Percentiles rank a stretch among this genome's conserved stretches.
phyloP scores from a whole-genome alignment of 306 rosid species.

The Vigna unguiculata region DNA sequence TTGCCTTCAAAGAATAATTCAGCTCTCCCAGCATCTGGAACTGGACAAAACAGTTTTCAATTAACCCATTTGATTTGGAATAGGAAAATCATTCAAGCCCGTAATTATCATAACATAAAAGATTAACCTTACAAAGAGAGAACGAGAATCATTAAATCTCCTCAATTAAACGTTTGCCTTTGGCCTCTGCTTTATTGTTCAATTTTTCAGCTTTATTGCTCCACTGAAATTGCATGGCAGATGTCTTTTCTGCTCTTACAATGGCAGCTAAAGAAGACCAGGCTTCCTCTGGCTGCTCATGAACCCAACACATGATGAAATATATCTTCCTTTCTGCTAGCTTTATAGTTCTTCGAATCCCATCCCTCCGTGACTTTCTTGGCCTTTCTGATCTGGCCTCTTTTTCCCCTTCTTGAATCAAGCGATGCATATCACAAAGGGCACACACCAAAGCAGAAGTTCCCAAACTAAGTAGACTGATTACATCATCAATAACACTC shows the following conservation, averaged over 20 bases:
- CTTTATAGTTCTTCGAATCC: conserved; percentile 65
- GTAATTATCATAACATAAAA: no score
- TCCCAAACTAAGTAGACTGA: conserved; percentile 60
- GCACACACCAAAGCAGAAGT: conserved; percentile 67
- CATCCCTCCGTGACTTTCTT: conserved; percentile 52
- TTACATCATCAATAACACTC: conserved; percentile 67
- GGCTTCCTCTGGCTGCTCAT: conserved; percentile 78
- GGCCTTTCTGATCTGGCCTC: conserved; percentile 67
- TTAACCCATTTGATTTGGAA: no score
- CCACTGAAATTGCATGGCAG: conserved; percentile 56
- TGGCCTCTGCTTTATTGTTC: conserved; percentile 49
- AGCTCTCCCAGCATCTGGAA: no score
- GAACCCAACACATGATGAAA: conserved; percentile 92
- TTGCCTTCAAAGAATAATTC: no score
- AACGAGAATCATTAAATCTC: conserved; percentile 56
- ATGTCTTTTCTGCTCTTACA: conserved; percentile 65
- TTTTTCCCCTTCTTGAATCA: conserved; percentile 70
- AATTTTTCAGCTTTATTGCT: conserved; percentile 50
- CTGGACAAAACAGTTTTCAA: no score
- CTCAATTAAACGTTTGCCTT: conserved; percentile 67
- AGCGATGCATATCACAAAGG: conserved; percentile 65
- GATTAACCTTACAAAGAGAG: no score
- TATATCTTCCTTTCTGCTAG: conserved; percentile 73
- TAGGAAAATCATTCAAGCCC: no score
- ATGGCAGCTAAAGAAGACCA: conserved; percentile 79